Evolutionary conservation across 2,329 filamentous ascomycete genomes (phyloP).

Genomic region (Penicillium brasilianum): DNA sequence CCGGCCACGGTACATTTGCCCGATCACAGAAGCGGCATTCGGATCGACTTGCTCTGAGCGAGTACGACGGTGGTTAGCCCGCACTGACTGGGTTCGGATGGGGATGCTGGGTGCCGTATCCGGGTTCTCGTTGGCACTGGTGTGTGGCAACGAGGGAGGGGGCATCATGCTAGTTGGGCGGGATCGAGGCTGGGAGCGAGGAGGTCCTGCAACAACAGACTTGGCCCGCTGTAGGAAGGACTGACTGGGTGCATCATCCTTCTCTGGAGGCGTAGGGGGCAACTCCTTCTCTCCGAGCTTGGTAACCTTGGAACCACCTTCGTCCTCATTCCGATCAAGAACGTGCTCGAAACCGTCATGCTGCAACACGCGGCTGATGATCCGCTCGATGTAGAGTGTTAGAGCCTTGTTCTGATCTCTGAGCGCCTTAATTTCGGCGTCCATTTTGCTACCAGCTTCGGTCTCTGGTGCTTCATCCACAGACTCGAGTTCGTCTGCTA

Average conservation of each 20-base stretch:
- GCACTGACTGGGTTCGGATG: slow-evolving; percentile 49
- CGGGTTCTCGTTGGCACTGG: slow-evolving; percentile 52
- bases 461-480: slow-evolving; percentile 65
- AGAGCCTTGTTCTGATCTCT: slow-evolving; percentile 97
- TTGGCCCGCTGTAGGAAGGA: slow-evolving; percentile 65
- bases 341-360: slow-evolving; percentile 96
- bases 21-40: slow-evolving; percentile 72
- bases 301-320: slow-evolving; percentile 38
- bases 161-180: slow-evolving; percentile 54
- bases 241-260: slow-evolving; percentile 51
- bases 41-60: slow-evolving; percentile 55
- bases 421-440: slow-evolving; percentile 76
- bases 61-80: slow-evolving; percentile 52
- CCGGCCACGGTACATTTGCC: slow-evolving; percentile 84
- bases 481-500: slow-evolving; percentile 88
- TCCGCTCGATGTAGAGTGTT: slow-evolving; percentile 98
- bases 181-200: slow-evolving; percentile 49
- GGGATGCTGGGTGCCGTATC: slow-evolving; percentile 56
- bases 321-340: slow-evolving; percentile 74
- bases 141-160: slow-evolving; percentile 36
- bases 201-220: slow-evolving; percentile 58
- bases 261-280: slow-evolving; percentile 70
- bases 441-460: slow-evolving; percentile 69
- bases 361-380: slow-evolving; percentile 91
- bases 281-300: slow-evolving; percentile 74